Evolutionary conservation across 2,329 filamentous ascomycete species (phyloP).

Genomic region (Nigrograna mackinnonii): DNA sequence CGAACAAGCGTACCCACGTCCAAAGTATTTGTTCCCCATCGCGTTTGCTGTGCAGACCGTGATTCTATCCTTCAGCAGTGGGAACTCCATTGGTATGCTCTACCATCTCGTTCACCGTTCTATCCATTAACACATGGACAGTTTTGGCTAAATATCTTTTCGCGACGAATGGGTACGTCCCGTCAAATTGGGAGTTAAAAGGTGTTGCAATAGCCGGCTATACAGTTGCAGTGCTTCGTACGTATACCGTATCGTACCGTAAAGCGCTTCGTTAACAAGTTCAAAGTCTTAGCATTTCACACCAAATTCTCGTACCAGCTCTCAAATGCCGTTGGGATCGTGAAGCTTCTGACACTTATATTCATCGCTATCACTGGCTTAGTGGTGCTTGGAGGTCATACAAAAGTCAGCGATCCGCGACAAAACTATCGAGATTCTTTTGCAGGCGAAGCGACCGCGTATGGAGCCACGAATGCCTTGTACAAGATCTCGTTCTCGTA

Average conservation of each 20-base stretch:
- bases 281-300: constrained; percentile 51
- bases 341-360: constrained; percentile 64
- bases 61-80: constrained; percentile 66
- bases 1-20: constrained; percentile 68
- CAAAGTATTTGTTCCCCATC: constrained; percentile 66
- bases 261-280: background rate
- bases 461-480: constrained; percentile 61
- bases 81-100: constrained; percentile 60
- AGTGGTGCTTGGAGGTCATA: constrained; percentile 63
- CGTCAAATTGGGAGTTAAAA: constrained; percentile 66
- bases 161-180: constrained; percentile 54
- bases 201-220: constrained; percentile 69
- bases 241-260: constrained; percentile 21
- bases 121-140: constrained; percentile 14
- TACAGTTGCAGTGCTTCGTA: constrained; percentile 60
- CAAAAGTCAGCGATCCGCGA: constrained; percentile 53
- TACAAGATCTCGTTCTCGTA: constrained; percentile 65
- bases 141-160: constrained; percentile 68
- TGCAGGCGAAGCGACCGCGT: constrained; percentile 49
- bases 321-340: constrained; percentile 59
- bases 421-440: constrained; percentile 62
- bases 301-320: constrained; percentile 62
- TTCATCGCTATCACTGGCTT: constrained; percentile 58
- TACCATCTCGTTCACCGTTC: background rate
- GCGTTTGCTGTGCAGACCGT: constrained; percentile 68